Evolutionary conservation across 2,329 filamentous ascomycete species (phyloP), one percentile per base, ranked within the genome.

Genomic region (Botryotinia convoluta): DNA sequence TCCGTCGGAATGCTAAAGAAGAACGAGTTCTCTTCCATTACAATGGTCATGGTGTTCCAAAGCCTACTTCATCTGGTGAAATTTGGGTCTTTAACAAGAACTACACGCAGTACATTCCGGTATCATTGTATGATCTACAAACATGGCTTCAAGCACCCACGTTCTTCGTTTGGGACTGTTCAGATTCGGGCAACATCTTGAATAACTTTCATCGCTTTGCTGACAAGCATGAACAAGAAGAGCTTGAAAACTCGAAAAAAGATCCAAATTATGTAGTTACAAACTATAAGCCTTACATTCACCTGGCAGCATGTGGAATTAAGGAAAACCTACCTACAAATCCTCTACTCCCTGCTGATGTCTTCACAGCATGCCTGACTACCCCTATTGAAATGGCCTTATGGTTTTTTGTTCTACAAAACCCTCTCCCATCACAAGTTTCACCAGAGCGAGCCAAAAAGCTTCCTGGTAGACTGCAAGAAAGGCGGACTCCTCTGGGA

Each of bases 11-110:
- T 80, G 95, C 96, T 67, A 97, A 98, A 82, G 95, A 98, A 74
- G 96, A 99, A 84, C 88, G 96, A 68, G 94, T 99, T 2, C 85
- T 99, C n/a, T 93, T 99, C 79, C 96, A 99, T 81, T 99, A 99
- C 86, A 99, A 99, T 79, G 96, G 96, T 26, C 96, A 99, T 82
- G 96, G 96, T 64, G 96, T 99, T 18, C 96, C 96, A 1, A 94
- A 98, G 80, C 96, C 96, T 4, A 99, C 96, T 0, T 90, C 93
- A 4, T 98, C 95, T 7, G 96, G 96, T 22, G 96, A 99, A 82
- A 97, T 99, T 32, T 99, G 96, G 96, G 97, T 98, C 8, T 99
- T 99, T 83, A 99, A 99, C 83, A 95, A 96, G 78, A 98, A 94
- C 77, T 99, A 98, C 81, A 99, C 96, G 0, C 96, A 99, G 83